These are phyloP conservation scores for Myriosclerotinia duriaeana DNA, from an alignment of 2,329 filamentous ascomycete genomes.

Conservation along the genomic window DNA sequence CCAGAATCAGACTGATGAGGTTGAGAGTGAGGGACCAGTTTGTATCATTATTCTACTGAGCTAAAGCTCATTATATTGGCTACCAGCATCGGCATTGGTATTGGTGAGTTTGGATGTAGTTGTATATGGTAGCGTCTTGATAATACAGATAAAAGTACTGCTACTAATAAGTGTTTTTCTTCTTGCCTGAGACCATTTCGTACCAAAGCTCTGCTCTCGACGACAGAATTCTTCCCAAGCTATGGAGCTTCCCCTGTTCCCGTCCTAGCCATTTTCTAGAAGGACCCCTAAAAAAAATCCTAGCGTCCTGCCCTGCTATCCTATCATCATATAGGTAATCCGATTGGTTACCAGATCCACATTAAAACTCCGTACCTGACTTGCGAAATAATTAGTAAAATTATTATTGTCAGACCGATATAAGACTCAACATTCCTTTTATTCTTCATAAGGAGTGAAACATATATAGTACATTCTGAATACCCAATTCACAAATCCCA, in stretches of 20 bases:
- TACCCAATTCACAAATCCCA: neutral
- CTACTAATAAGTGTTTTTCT: neutral
- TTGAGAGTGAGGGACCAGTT: neutral
- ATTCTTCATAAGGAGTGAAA: slow-evolving; percentile 9
- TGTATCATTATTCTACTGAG: slow-evolving; percentile 6
- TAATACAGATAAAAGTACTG: neutral
- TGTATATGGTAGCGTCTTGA: neutral
- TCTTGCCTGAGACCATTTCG: neutral
- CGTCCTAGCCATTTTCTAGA: neutral
- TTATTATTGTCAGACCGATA: slow-evolving; percentile 14
- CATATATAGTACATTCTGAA: neutral
- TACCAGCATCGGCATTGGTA: neutral
- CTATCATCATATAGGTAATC: neutral
- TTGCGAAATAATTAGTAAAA: neutral
- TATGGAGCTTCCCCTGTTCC: slow-evolving; percentile 13
- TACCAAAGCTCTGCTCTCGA: neutral
- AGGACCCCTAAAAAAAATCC: neutral
- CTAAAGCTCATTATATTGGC: neutral
- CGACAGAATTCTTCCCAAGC: slow-evolving; percentile 4
- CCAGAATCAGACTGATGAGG: slow-evolving; percentile 10
- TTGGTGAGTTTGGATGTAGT: slow-evolving; percentile 1
- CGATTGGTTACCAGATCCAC: slow-evolving; percentile 16
- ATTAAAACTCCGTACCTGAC: slow-evolving; percentile 6
- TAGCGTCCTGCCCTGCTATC: slow-evolving; percentile 5
- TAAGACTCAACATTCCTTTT: neutral